Evolutionary conservation across 2,329 filamentous ascomycete genomes (phyloP).

Genomic region (Sclerotinia spermophila): DNA sequence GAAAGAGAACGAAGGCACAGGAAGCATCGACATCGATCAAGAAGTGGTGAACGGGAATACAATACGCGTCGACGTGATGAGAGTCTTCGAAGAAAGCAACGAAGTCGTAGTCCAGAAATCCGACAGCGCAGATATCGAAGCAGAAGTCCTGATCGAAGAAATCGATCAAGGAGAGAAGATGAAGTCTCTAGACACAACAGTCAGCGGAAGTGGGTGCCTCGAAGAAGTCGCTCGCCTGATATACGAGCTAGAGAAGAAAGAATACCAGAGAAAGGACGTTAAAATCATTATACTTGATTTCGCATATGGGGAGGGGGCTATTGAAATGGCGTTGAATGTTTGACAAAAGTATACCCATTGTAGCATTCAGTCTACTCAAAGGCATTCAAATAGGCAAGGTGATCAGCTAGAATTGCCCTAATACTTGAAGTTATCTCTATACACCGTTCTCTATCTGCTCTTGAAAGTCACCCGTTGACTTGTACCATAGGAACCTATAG

Average conservation of each 20-base stretch:
- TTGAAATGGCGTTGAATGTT: neutral
- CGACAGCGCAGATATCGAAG: conserved; percentile 28
- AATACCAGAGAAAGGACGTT: conserved; percentile 7
- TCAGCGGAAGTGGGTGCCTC: conserved; percentile 16
- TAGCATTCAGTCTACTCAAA: neutral
- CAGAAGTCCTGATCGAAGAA: conserved; percentile 34
- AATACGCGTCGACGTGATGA: conserved; percentile 28
- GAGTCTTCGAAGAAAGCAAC: conserved; percentile 27
- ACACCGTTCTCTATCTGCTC: neutral
- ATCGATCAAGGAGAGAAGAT: conserved; percentile 31
- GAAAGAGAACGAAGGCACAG: conserved; percentile 8
- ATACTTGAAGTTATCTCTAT: neutral
- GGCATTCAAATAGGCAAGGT: neutral
- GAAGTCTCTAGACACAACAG: conserved; percentile 16
- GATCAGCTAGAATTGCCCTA: neutral
- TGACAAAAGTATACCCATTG: neutral
- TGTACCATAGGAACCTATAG: neutral
- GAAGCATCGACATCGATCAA: conserved; percentile 29
- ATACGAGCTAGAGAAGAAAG: conserved; percentile 12
- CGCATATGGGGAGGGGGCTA: neutral
- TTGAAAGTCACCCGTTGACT: neutral
- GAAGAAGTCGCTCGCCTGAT: conserved; percentile 27
- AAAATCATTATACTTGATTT: neutral
- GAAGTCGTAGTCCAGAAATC: conserved; percentile 33
- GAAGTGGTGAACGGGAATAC: conserved; percentile 30